Base-by-base conservation (phyloP, 257 asterid genomes). In the Knoxia roxburghii region DNA sequence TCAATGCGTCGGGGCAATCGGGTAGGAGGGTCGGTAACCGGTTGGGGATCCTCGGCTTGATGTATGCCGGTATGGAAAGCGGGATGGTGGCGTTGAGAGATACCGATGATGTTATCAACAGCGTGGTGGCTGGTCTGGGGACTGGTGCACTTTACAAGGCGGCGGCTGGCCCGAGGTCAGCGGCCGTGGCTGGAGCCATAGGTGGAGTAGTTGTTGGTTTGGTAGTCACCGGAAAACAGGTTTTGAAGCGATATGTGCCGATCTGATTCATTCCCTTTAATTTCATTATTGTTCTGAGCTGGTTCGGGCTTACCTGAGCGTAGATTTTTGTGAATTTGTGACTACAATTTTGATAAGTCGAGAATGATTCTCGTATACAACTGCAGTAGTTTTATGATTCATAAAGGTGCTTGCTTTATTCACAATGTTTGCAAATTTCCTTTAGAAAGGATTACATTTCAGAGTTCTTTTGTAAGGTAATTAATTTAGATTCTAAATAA, bases 41-140 rank as follows among this genome's bases (percentile, higher is more conserved):
- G 65, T 79, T 86, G 33, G 98, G 97, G 9, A 85, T 89, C 20
- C 76, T 89, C 48, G 98, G 95, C 59, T 65, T 93, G 71, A 68
- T 93, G 82, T 93, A 73, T 70, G 99, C 95, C 0, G 99, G 86
- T 9, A 82, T 90, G 75, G 99, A 93, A 74, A 88, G 99, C 73
- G 95, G 87, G 18, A 85, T 93, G 90, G 82, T 81, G 50, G 81
- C 82, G 23, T 35, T 60, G 11, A 79, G 86, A 73, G 77, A 79
- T 61, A 65, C 80, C 20, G 81, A 79, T 76, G 86, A 76, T 45
- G 70, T 82, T 55, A 72, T 79, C 64, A 76, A 80, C 76, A 72
- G 82, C 66, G 70, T 80, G 41, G 78, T 80, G 66, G 82, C 86
- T 30, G 82, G 87, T 13, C 62, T 74, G 21, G 88, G 87, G 32